Evolutionary conservation across 495 filamentous ascomycete genomes (phyloP).

Genomic region (Chaetomium cochliodes): DNA sequence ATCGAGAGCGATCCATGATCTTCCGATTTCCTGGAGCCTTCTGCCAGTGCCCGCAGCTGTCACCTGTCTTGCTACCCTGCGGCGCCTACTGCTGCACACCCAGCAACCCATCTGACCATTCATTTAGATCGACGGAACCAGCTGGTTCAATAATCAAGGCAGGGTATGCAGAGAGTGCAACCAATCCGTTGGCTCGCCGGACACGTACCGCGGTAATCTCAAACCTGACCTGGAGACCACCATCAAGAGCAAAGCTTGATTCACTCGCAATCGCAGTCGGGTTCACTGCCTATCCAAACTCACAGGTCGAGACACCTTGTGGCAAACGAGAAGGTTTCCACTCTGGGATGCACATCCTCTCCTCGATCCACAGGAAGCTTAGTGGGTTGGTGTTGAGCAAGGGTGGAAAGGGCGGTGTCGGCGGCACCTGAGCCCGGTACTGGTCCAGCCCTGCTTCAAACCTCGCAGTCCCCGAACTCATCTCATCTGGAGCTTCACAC

Average conservation of each 20-base stretch:
- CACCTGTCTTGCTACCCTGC: not conserved
- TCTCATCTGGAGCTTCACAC: not conserved
- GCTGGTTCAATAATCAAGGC: constrained; percentile 1
- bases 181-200: not conserved
- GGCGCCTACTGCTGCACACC: not conserved
- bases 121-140: constrained; percentile 11
- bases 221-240: not conserved
- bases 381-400: not conserved
- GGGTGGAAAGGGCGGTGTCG: constrained; percentile 8
- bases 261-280: too few relatives aligned
- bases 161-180: constrained; percentile 13
- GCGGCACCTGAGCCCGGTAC: not conserved
- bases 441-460: not conserved
- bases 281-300: not conserved
- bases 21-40: not conserved
- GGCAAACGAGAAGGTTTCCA: not conserved
- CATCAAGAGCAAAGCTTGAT: not conserved
- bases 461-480: not conserved
- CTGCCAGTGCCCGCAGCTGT: constrained; percentile 4
- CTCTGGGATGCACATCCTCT: not conserved
- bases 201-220: not conserved
- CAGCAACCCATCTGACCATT: constrained; percentile 12
- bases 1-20: not conserved
- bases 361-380: not conserved
- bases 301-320: not conserved